phyloP scores from a whole-genome alignment of 2,329 filamentous ascomycete species.

The Neocucurbitaria cava region DNA sequence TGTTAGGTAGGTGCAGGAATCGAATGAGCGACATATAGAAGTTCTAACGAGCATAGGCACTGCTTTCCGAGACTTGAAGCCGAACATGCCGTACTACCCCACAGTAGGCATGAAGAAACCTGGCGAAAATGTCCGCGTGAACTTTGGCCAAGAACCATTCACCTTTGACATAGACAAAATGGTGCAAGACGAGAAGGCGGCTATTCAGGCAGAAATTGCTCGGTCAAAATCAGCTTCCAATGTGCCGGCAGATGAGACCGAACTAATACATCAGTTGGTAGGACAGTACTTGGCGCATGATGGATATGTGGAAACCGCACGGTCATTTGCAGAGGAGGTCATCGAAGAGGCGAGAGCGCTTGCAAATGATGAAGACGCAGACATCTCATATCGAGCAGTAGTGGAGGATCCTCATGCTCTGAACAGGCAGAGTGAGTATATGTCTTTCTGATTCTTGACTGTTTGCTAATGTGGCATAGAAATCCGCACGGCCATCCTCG shows the following conservation, averaged over 20 bases:
- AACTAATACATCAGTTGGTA: constrained; percentile 81
- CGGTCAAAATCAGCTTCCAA: constrained; percentile 22
- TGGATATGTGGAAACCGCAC: constrained; percentile 91
- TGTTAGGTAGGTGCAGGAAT: constrained; percentile 56
- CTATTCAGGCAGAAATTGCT: constrained; percentile 44
- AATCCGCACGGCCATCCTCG: constrained; percentile 84
- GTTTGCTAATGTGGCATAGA: constrained; percentile 58
- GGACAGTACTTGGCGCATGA: constrained; percentile 93
- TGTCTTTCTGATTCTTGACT: background rate
- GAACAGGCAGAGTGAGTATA: constrained; percentile 76
- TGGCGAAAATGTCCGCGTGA: constrained; percentile 64
- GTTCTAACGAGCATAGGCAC: constrained; percentile 60
- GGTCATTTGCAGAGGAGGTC: constrained; percentile 85
- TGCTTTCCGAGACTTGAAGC: constrained; percentile 72
- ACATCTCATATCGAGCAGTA: constrained; percentile 66
- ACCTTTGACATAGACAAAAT: constrained; percentile 89
- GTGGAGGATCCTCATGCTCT: constrained; percentile 86
- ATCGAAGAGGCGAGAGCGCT: constrained; percentile 75
- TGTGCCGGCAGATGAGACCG: constrained; percentile 68
- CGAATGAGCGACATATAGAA: background rate
- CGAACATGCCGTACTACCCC: constrained; percentile 68
- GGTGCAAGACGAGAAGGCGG: constrained; percentile 58
- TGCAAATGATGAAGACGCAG: constrained; percentile 59
- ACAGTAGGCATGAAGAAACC: constrained; percentile 72
- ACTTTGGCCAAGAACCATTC: constrained; percentile 76